These are phyloP conservation scores for Phytophthora kernoviae DNA, from an alignment of 352 stramenopile genomes.

Conservation along the genomic window DNA sequence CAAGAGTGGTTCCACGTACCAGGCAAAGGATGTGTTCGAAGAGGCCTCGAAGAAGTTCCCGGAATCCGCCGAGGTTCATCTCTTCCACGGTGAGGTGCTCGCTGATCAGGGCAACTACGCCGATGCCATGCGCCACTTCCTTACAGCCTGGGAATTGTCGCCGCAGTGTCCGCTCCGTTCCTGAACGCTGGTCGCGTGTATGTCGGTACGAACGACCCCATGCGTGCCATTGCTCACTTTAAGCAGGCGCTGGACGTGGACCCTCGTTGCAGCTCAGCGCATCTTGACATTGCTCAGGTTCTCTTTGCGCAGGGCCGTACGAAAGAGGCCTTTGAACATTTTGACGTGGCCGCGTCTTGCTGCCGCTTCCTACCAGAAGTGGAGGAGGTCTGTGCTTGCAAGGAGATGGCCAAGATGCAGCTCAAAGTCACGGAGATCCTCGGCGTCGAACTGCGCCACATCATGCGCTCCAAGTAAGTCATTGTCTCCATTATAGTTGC, in stretches of 20 bases:
- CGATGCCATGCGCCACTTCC: conserved; percentile 79
- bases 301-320: conserved; percentile 83
- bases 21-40: conserved; percentile 83
- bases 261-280: conserved; percentile 75
- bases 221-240: conserved; percentile 83
- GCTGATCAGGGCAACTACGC: conserved; percentile 85
- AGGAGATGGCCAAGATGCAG: conserved; percentile 86
- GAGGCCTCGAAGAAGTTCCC: conserved; percentile 70
- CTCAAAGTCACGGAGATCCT: conserved; percentile 85
- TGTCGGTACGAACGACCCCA: conserved; percentile 81
- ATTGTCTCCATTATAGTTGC: conserved; percentile 8
- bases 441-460: conserved; percentile 83
- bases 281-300: conserved; percentile 87
- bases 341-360: conserved; percentile 66
- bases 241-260: conserved; percentile 80
- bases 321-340: conserved; percentile 74
- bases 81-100: conserved; percentile 86
- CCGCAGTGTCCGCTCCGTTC: conserved; percentile 80
- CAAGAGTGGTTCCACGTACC: conserved; percentile 82
- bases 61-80: conserved; percentile 72
- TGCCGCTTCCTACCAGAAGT: conserved; percentile 86
- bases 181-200: conserved; percentile 85
- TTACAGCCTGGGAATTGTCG: conserved; percentile 72
- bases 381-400: conserved; percentile 79
- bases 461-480: conserved; percentile 80